Base-by-base conservation (phyloP, 306 rosid genomes). In the Astragalus glycyphyllos region DNA sequence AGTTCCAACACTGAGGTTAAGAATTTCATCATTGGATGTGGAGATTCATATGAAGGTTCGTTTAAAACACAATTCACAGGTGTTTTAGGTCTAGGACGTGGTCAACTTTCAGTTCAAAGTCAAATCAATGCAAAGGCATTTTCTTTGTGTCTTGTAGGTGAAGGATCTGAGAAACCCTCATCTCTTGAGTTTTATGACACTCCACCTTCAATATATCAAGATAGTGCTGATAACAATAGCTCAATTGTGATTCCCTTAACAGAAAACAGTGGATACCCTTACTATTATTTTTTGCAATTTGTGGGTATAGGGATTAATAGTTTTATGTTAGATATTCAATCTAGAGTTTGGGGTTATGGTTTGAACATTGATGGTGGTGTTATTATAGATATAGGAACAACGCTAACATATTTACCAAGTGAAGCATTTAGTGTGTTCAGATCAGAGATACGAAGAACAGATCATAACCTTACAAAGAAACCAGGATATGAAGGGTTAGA, bases 321-420 rank as follows among this genome's bases (percentile, higher is more conserved):
- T 7, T 83, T 79, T 44, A 65, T 75, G 81, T 56, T 79, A 16
- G 83, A 83, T 65, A 67, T 83, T 71, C 74, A 46, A 23, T 71
- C 84, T 3, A 79, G 66, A 0, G 70, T 83, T 59, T 83, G 86
- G 86, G 86, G 86, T 6, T 83, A 75, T 55, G 86, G 86, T 1
- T 8, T 82, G 7, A 82, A 82, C 23, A 75, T 70, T 55, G 81
- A 78, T 65, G 81, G 81, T 60, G 86, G 84, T 15, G 74, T 82
- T 62, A 40, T 79, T 8, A 3, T 83, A 8, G 86, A 83, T 8
- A 53, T 63, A 0, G 66, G 73, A 17, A 10, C 73, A 7, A 31
- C 6, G 4, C 6, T 61, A 50, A 83, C 77, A 11, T 54, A 68
- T 14, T 79, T 83, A 7, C 84, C 86, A 7, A 63, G 14, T 7